Conservation (phyloP, 140 eudicot genomes). For the Flaveria floridana region DNA sequence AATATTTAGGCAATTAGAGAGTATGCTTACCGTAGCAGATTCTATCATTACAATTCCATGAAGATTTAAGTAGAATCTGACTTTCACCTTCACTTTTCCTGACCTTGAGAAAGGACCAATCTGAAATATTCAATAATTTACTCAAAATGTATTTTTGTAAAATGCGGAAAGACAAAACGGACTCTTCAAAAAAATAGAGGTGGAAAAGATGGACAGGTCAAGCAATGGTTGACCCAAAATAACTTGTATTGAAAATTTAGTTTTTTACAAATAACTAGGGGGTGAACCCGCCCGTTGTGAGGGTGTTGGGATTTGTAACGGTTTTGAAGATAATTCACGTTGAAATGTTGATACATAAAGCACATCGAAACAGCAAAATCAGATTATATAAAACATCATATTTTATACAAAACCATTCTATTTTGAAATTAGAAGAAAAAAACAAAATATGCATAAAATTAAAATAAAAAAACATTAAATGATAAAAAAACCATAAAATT, state of each 20-base stretch:
- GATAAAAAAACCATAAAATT: too few relatives aligned
- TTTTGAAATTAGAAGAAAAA: too few relatives aligned
- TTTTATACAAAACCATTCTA: too few relatives aligned
- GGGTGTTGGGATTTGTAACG: too few relatives aligned
- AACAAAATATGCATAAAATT: too few relatives aligned
- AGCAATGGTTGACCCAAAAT: neutral
- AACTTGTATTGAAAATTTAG: neutral
- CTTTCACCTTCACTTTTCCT: slow-evolving; percentile 60
- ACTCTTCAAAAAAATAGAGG: neutral
- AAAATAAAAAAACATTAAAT: too few relatives aligned
- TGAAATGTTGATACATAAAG: too few relatives aligned
- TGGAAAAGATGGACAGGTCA: neutral
- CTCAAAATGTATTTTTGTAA: neutral
- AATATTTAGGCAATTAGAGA: slow-evolving; percentile 6
- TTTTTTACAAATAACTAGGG: neutral
- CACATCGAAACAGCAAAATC: too few relatives aligned
- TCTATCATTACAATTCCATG: slow-evolving; percentile 71
- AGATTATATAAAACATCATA: too few relatives aligned
- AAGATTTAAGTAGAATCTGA: slow-evolving; percentile 62
- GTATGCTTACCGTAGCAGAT: slow-evolving; percentile 69
- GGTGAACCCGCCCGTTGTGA: too few relatives aligned
- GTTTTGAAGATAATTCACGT: too few relatives aligned
- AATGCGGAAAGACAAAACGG: slow-evolving; percentile 8
- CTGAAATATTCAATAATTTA: slow-evolving; percentile 36
- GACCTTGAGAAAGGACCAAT: slow-evolving; percentile 66